These are phyloP conservation scores for Sugiyamaella grinbergsii DNA, from an alignment of 1,139 yeast genomes.

Conservation along the genomic window DNA sequence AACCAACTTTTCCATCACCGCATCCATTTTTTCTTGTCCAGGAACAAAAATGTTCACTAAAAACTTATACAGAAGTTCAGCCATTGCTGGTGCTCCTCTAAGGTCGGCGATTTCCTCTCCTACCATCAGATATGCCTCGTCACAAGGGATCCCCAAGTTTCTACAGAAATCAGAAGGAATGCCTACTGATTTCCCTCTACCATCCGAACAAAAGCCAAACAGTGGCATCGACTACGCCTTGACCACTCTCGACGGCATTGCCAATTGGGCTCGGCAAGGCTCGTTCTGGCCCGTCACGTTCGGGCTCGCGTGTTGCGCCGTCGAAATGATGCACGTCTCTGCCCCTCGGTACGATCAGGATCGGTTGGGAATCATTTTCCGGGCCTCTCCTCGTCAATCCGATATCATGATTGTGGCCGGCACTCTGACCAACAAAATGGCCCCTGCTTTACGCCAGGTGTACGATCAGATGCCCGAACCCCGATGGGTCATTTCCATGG, in stretches of 20 bases:
- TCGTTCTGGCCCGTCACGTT: conserved; percentile 94
- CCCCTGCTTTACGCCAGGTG: conserved; percentile 89
- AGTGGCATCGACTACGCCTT: conserved; percentile 77
- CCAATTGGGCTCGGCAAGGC: conserved; percentile 91
- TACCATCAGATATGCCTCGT: conserved; percentile 16
- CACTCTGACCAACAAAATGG: conserved; percentile 90
- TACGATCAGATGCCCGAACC: conserved; percentile 96
- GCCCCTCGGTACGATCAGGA: conserved; percentile 93
- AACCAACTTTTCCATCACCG: no score
- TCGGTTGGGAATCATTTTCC: conserved; percentile 88
- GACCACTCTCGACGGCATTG: conserved; percentile 80
- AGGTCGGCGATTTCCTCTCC: neutral
- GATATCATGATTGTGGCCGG: conserved; percentile 96
- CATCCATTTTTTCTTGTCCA: no score
- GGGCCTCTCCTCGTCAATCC: conserved; percentile 92
- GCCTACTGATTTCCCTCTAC: conserved; percentile 57
- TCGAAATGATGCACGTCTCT: conserved; percentile 94
- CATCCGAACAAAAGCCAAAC: conserved; percentile 53
- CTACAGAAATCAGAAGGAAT: conserved; percentile 29
- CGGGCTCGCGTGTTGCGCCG: conserved; percentile 92
- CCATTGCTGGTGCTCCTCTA: conserved; percentile 1
- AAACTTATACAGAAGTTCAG: conserved; percentile 11
- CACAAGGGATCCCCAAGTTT: conserved; percentile 22
- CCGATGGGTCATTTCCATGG: conserved; percentile 88
- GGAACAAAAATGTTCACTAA: conserved; percentile 7